Evolutionary conservation across 257 asterid species (phyloP), one percentile per base, ranked within the genome.

Genomic region (Scutellaria barbata): DNA sequence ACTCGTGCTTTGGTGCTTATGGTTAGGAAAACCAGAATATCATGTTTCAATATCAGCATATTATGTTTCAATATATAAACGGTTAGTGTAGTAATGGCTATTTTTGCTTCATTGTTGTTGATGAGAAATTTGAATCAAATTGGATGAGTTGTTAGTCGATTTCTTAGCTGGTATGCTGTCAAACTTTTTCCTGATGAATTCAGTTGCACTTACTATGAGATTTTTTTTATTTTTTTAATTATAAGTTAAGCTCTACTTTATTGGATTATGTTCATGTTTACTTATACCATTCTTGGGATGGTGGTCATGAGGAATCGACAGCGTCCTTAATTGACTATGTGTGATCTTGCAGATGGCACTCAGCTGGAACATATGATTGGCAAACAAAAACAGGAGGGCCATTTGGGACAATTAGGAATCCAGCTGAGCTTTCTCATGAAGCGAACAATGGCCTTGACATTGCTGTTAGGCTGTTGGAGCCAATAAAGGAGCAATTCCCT

Each of bases 401-500:
- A 7, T 90, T 90, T 41, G 96, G 97, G 58, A 90, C 97, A 1
- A 90, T 86, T 60, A 84, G 80, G 76, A 71, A 81, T 63, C 84
- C 79, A 1, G 64, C 52, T 6, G 97, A 90, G 83, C 92, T 88
- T 59, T 76, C 86, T 62, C 92, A 90, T 71, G 87, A 39, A 65
- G 97, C 97, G 11, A 90, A 90, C 85, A 90, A 88, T 35, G 94
- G 96, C 42, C 94, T 90, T 52, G 94, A 88, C 46, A 85, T 90
- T 59, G 96, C 92, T 45, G 85, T 88, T 56, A 81, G 90, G 66
- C 83, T 86, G 43, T 74, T 90, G 81, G 94, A 88, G 80, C 94
- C 92, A 20, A 84, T 90, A 58, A 90, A 88, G 82, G 81, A 85
- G 63, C 86, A 86, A 16, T 90, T 88, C 74, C 94, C 94, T 8